Conservation (phyloP, 2,329 filamentous ascomycete genomes). For the Aspergillus thermomutatus region DNA sequence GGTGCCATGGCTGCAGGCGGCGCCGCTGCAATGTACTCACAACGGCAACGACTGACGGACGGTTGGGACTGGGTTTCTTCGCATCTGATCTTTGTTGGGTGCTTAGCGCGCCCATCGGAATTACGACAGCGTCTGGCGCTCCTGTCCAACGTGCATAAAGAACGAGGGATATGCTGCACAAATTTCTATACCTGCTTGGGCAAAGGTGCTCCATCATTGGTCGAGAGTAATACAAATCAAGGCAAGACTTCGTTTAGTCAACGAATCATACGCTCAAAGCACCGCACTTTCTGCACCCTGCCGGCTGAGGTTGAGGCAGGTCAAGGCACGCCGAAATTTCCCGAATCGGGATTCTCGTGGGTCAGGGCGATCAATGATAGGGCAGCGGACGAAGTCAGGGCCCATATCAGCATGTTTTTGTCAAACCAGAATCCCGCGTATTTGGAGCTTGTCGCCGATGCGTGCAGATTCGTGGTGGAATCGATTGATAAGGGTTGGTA, state of each 20-base stretch:
- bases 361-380: constrained; percentile 72
- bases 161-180: constrained; percentile 71
- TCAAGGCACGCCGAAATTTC: constrained; percentile 17
- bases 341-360: constrained; percentile 55
- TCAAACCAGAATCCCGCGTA: constrained; percentile 45
- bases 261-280: constrained; percentile 45
- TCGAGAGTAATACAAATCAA: constrained; percentile 19
- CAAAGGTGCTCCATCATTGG: constrained; percentile 51
- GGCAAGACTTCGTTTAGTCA: constrained; percentile 30
- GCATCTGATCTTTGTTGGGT: constrained; percentile 91
- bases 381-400: constrained; percentile 72
- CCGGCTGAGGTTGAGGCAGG: constrained; percentile 52
- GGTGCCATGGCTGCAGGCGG: constrained; percentile 78
- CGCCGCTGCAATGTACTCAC: constrained; percentile 79
- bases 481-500: constrained; percentile 44
- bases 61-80: constrained; percentile 81
- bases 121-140: constrained; percentile 69
- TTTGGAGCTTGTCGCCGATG: constrained; percentile 35
- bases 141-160: constrained; percentile 61
- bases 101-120: constrained; percentile 78
- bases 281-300: constrained; percentile 86
- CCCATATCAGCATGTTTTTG: constrained; percentile 62
- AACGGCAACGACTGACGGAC: constrained; percentile 72
- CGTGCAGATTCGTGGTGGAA: constrained; percentile 35
- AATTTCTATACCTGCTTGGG: constrained; percentile 88